These are phyloP conservation scores for Tephrocybe sp. DNA, from an alignment of 768 basidiomycete species.

Conservation along the genomic window DNA sequence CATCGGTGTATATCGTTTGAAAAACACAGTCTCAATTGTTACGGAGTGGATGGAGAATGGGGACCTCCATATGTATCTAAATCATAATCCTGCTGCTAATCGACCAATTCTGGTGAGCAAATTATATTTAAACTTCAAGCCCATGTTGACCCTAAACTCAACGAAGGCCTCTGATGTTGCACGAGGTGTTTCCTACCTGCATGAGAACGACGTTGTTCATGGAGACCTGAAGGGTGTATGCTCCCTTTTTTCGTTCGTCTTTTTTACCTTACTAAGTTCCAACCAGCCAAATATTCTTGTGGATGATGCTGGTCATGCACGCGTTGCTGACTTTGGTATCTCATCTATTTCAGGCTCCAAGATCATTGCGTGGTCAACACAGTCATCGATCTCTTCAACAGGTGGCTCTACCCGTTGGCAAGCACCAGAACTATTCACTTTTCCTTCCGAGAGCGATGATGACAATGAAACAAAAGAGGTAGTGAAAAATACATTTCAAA, in stretches of 20 bases:
- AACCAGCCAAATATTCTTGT: constrained; percentile 24
- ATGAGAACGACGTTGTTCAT: background rate
- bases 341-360: constrained; percentile 19
- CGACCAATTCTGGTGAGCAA: background rate
- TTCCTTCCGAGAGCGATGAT: too few relatives aligned
- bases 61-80: background rate
- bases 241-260: background rate
- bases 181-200: background rate
- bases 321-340: constrained; percentile 28
- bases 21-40: background rate
- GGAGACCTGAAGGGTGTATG: constrained; percentile 1
- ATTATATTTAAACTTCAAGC: background rate
- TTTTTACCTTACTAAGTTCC: background rate
- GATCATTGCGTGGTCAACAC: constrained; percentile 11
- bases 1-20: background rate
- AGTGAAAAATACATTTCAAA: too few relatives aligned
- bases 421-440: too few relatives aligned
- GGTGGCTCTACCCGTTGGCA: constrained; percentile 25
- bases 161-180: background rate
- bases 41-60: constrained; percentile 4
- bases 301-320: constrained; percentile 16
- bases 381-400: background rate
- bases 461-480: too few relatives aligned
- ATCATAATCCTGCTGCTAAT: background rate
- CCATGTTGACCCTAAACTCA: background rate